Evolutionary conservation across 1,139 yeast species (phyloP), one percentile per base, ranked within the genome.

Genomic region (Kodamaea sp.): DNA sequence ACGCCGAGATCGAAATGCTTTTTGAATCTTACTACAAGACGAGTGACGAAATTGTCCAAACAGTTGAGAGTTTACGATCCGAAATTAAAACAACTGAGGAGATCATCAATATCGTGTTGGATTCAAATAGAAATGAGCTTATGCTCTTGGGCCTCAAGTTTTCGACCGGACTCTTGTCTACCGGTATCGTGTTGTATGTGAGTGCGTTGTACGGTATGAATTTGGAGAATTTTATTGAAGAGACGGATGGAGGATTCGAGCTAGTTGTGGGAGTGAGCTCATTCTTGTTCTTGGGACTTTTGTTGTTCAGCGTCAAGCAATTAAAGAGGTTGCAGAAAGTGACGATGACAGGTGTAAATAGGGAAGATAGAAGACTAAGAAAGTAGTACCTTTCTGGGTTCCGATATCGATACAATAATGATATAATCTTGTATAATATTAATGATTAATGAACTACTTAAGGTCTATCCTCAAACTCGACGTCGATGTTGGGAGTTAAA

Each of bases 61-160:
- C 72, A 3, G 67, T 63, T 7, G 66, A 65, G 33, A 66, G 66
- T 41, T 50, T 70, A 32, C 51, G 56, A 28, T 56, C 69, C 2
- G 75, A 70, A 46, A 68, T 71, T 24, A 66, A 59, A 42, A 68
- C 75, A 9, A 67, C 73, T 4, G 75, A 70, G 42, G 76, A 70
- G 42, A 68, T 70, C 39, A 70, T 70, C 25, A 66, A 66, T 37
- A 66, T 70, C 32, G 70, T 70, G 12, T 51, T 70, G 39, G 76
- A 70, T 39, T 64, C 76, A 3, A 70, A 70, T 44, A 52, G 76
- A 48, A 70, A 70, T 42, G 76, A 70, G 41, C 57, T 70, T 39
- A 70, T 70, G 76, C 51, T 70, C 25, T 50, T 70, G 25, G 73
- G 76, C 0, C 53, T 70, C 41, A 66, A 65, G 43, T 68, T 65